Conservation (phyloP, 805 yeast genomes). For the Yarrowia porcina region DNA sequence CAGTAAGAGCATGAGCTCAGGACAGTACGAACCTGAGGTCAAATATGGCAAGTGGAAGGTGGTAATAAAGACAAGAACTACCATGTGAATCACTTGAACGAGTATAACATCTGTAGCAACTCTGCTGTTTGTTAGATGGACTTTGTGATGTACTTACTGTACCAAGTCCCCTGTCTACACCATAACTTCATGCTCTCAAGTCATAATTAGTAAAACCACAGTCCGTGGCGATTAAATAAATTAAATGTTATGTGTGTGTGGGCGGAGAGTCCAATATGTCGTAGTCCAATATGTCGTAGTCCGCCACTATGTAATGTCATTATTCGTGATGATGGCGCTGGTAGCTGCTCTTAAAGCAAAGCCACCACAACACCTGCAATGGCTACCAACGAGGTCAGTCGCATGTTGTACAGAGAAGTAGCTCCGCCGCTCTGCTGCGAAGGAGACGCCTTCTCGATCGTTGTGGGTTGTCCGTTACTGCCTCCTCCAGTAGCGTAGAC, state of each 20-base stretch:
- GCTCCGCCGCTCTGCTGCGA: neutral
- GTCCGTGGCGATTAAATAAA: slow-evolving; percentile 9
- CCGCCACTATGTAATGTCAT: no score
- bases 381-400: neutral
- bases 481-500: neutral
- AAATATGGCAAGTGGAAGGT: no score
- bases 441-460: neutral
- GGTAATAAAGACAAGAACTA: no score
- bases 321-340: neutral
- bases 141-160: no score
- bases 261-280: neutral
- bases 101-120: no score
- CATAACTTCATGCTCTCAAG: no score
- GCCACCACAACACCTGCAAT: neutral
- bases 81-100: no score
- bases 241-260: neutral
- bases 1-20: no score
- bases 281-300: neutral
- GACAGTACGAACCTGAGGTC: no score
- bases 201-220: neutral
- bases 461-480: neutral
- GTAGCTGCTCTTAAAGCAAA: neutral
- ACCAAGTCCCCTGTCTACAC: no score
- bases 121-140: no score
- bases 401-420: neutral